Conservation (phyloP, 169 alveolate species). For the Plasmodium sp. region DNA sequence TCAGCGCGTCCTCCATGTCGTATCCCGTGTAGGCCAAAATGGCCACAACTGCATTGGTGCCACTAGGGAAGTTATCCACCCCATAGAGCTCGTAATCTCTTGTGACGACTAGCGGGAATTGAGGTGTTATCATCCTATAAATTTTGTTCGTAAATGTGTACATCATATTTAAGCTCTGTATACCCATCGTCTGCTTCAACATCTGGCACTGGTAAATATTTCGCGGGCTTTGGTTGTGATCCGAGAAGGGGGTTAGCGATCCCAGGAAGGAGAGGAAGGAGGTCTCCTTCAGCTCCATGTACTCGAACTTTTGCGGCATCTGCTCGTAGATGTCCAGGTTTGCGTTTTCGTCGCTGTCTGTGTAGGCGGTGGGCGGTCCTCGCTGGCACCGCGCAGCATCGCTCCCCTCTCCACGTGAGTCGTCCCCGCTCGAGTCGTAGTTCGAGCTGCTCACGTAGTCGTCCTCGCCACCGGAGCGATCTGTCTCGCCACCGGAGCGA, state of each 20-base stretch:
- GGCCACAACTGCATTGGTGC: slow-evolving; percentile 99
- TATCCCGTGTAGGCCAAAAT: slow-evolving; percentile 99
- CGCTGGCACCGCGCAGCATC: not conserved
- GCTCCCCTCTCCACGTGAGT: slow-evolving; percentile 5
- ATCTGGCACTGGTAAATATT: slow-evolving; percentile 99
- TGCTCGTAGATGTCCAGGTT: slow-evolving; percentile 74
- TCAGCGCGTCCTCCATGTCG: slow-evolving; percentile 99
- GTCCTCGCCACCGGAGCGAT: not conserved
- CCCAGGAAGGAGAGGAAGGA: slow-evolving; percentile 97
- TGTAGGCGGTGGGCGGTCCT: slow-evolving; percentile 23
- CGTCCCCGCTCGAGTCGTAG: slow-evolving; percentile 53
- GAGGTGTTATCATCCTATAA: slow-evolving; percentile 95
- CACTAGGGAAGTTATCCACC: slow-evolving; percentile 98
- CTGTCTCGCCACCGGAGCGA: not conserved
- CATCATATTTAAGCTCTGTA: slow-evolving; percentile 96
- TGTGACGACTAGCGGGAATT: slow-evolving; percentile 98
- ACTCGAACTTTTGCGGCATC: slow-evolving; percentile 92
- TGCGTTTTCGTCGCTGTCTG: slow-evolving; percentile 71
- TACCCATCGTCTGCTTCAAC: slow-evolving; percentile 99
- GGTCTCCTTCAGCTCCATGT: slow-evolving; percentile 97
- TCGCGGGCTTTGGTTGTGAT: slow-evolving; percentile 99
- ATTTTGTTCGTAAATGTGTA: slow-evolving; percentile 97
- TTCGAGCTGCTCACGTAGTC: slow-evolving; percentile 26
- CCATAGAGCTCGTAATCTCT: slow-evolving; percentile 93
- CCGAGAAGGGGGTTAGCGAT: slow-evolving; percentile 97